Evolutionary conservation across 805 yeast genomes (phyloP).

Genomic region (Candida verbasci): DNA sequence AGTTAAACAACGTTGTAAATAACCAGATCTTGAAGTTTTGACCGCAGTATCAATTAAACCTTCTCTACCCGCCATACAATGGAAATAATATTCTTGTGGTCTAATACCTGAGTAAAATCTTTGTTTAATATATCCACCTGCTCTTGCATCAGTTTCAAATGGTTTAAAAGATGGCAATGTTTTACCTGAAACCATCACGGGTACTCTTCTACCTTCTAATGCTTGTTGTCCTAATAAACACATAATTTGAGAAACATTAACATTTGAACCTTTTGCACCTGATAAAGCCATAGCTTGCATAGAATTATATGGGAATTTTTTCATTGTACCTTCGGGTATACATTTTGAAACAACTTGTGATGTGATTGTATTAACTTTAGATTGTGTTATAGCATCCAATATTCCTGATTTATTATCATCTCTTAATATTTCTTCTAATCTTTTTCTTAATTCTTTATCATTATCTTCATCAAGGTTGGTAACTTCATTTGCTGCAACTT

Average conservation of each 20-base stretch:
- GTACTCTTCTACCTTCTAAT: constrained; percentile 98
- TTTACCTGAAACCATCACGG: constrained; percentile 98
- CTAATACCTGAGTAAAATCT: constrained; percentile 96
- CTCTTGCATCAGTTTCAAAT: constrained; percentile 93
- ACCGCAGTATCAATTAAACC: constrained; percentile 99
- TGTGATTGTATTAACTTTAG: constrained; percentile 86
- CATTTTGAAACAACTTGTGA: constrained; percentile 92
- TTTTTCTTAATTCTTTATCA: constrained; percentile 75
- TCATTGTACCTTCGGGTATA: constrained; percentile 96
- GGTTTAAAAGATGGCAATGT: constrained; percentile 95
- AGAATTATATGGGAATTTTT: constrained; percentile 89
- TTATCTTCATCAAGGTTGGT: constrained; percentile 64
- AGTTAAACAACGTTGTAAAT: constrained; percentile 95
- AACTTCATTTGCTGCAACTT: constrained; percentile 91
- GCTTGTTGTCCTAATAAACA: constrained; percentile 99
- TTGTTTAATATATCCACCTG: constrained; percentile 97
- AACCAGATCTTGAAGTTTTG: constrained; percentile 96
- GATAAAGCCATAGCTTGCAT: constrained; percentile 99
- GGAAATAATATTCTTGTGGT: constrained; percentile 99
- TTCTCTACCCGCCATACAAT: constrained; percentile 99
- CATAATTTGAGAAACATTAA: constrained; percentile 98
- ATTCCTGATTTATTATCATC: constrained; percentile 91
- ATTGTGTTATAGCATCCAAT: constrained; percentile 91
- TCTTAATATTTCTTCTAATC: constrained; percentile 91
- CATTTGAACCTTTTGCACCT: constrained; percentile 99